Evolutionary conservation across 371 early-diverging fungal genomes (phyloP).

Genomic region (Mucor saturninus): DNA sequence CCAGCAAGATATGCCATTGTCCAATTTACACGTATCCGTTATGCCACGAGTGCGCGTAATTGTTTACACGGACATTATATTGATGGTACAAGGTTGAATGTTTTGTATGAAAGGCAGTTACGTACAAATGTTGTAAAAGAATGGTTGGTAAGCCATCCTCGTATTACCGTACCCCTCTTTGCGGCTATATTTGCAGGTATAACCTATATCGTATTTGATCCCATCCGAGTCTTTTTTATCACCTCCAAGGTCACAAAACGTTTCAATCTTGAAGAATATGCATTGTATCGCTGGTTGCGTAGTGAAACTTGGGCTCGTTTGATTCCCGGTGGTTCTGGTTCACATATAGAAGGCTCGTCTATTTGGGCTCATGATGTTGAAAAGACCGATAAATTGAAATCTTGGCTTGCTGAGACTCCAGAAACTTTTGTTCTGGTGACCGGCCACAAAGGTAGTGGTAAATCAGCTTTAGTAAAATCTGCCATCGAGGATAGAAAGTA

Average conservation of each 20-base stretch:
- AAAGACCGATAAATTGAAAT: conserved; percentile 60
- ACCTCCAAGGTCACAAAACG: conserved; percentile 80
- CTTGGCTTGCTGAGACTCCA: conserved; percentile 72
- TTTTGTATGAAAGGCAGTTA: conserved; percentile 73
- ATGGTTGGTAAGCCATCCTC: conserved; percentile 75
- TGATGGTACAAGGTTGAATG: conserved; percentile 67
- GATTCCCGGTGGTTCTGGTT: conserved; percentile 3
- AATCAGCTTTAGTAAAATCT: conserved; percentile 60
- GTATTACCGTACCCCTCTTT: conserved; percentile 72
- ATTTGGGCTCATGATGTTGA: conserved; percentile 69
- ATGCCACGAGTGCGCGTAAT: conserved; percentile 88
- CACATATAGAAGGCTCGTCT: conserved; percentile 12
- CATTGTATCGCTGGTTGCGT: conserved; percentile 67
- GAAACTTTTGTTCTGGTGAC: conserved; percentile 66
- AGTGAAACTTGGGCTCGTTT: conserved; percentile 65
- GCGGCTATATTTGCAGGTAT: conserved; percentile 79
- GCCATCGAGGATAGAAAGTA: conserved; percentile 58
- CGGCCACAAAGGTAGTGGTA: conserved; percentile 69
- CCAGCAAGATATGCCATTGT: conserved; percentile 79
- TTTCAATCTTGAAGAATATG: conserved; percentile 72
- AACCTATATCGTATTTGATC: conserved; percentile 89
- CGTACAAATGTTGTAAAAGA: conserved; percentile 67
- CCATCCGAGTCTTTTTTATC: conserved; percentile 86
- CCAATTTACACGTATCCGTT: conserved; percentile 74
- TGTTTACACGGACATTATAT: conserved; percentile 83